Evolutionary conservation across 2,329 filamentous ascomycete species (phyloP), one percentile per base, ranked within the genome.

Genomic region (Setomelanomma holmii): DNA sequence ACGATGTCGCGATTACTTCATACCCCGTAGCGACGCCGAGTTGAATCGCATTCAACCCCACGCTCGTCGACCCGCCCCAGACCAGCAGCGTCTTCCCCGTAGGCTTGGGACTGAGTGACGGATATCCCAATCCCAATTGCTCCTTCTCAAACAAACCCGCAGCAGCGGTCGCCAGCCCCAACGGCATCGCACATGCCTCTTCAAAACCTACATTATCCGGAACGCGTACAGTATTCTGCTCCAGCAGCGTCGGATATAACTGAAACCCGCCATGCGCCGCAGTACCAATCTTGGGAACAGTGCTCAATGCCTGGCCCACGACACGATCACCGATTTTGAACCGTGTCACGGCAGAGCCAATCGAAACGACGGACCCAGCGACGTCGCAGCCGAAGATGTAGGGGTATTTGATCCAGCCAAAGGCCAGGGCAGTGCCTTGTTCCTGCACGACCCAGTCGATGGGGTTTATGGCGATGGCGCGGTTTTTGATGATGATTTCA

Each of bases 351-450:
- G 46, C 45, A 17, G 45, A 48, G 0, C 73, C 77, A 0, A 74
- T 35, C 19, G 56, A 49, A n/a, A 68, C 64, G 4, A 76, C 73
- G 16, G 48, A 39, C 4, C 75, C 74, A 5, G 61, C 56, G 52
- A 75, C 76, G 49, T 76, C 74, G 34, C 50, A 65, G 7, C 74
- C 74, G 3, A 30, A 24, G 4, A 38, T 16, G 17, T 16, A 35
- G 35, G 34, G 34, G 8, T 16, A 11, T 20, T 5, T 40, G 6
- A 35, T 16, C n/a, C 24, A 40, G 11, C 11, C 12, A 11, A 10
- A 14, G 14, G 23, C n/a, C 34, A 41, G 16, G 34, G 40, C 41
- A 7, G 11, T 21, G n/a, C n/a, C n/a, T n/a, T n/a, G n/a, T n/a
- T n/a, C n/a, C n/a, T n/a, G n/a, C n/a, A n/a, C n/a, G n/a, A n/a